Conservation (phyloP, 140 eudicot genomes). For the Anethum foeniculum region DNA sequence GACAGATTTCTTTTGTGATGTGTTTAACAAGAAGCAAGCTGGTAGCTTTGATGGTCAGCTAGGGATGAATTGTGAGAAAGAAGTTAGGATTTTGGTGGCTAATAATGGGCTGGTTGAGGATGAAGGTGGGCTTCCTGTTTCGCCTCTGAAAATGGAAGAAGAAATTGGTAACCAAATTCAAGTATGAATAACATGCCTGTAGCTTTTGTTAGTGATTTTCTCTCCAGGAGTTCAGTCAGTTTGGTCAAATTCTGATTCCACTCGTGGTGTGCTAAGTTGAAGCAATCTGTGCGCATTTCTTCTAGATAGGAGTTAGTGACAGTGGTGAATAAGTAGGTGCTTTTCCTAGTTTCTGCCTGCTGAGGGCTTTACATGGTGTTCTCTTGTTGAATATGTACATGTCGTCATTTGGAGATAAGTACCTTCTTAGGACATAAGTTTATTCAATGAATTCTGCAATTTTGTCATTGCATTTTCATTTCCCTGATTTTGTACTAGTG, state of each 20-base stretch:
- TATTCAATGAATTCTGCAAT: conserved; percentile 22
- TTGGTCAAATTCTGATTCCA: conserved; percentile 19
- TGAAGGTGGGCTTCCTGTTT: conserved; percentile 25
- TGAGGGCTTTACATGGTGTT: conserved; percentile 26
- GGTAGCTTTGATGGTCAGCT: conserved; percentile 19
- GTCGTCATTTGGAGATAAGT: conserved; percentile 31
- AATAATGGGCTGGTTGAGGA: conserved; percentile 27
- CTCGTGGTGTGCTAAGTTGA: conserved; percentile 5
- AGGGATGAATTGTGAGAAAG: conserved; percentile 17
- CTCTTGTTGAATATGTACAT: conserved; percentile 38
- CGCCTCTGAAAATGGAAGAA: conserved; percentile 27
- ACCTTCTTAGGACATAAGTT: conserved; percentile 26
- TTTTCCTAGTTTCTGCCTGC: conserved; percentile 20
- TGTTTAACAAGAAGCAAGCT: conserved; percentile 28
- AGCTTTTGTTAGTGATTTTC: conserved; percentile 6
- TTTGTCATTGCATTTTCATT: conserved; percentile 13
- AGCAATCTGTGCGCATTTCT: conserved; percentile 12
- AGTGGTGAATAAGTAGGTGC: conserved; percentile 44
- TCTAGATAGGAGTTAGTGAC: conserved; percentile 25
- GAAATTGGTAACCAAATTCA: conserved; percentile 29
- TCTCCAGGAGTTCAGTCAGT: conserved; percentile 9
- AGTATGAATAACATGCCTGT: conserved; percentile 20
- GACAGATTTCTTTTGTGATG: conserved; percentile 61
- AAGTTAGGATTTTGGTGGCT: conserved; percentile 25
- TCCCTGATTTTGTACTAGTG: not conserved